Conservation (phyloP, 2,329 filamentous ascomycete genomes). For the Epichloe elymi region DNA sequence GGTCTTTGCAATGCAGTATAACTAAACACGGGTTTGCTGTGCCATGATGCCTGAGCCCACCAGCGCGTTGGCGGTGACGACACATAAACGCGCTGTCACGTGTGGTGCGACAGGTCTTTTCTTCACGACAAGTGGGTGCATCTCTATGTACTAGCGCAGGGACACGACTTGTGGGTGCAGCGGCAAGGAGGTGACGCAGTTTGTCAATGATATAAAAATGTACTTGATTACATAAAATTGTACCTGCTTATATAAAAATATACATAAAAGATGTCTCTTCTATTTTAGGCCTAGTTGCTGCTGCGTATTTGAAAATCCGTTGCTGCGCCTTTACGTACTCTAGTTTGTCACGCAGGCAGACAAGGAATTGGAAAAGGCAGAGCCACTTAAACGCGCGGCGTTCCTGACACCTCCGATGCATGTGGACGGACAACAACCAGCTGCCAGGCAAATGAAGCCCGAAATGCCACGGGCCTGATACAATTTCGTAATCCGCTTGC, state of each 20-base stretch:
- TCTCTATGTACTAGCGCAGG: too few relatives aligned
- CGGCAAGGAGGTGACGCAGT: background rate
- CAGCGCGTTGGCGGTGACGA: background rate
- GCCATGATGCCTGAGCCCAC: background rate
- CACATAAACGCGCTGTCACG: conserved; percentile 15
- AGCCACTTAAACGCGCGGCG: conserved; percentile 22
- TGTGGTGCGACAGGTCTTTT: conserved; percentile 5
- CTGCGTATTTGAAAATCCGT: too few relatives aligned
- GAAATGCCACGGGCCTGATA: too few relatives aligned
- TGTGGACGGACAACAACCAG: background rate
- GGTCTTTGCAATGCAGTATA: too few relatives aligned
- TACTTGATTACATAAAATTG: too few relatives aligned
- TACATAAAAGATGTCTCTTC: accelerated
- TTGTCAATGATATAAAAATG: background rate
- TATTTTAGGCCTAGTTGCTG: too few relatives aligned
- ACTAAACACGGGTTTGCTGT: background rate
- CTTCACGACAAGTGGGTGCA: background rate
- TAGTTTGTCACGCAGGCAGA: background rate
- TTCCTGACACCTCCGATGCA: conserved; percentile 19
- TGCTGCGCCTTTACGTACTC: too few relatives aligned
- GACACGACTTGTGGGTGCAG: background rate
- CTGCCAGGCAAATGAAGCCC: too few relatives aligned
- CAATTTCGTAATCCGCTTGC: too few relatives aligned
- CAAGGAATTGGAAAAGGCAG: conserved; percentile 1
- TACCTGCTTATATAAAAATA: too few relatives aligned